These are phyloP conservation scores for Parastagonospora avenae DNA, from an alignment of 2,329 filamentous ascomycete species.

Conservation along the genomic window DNA sequence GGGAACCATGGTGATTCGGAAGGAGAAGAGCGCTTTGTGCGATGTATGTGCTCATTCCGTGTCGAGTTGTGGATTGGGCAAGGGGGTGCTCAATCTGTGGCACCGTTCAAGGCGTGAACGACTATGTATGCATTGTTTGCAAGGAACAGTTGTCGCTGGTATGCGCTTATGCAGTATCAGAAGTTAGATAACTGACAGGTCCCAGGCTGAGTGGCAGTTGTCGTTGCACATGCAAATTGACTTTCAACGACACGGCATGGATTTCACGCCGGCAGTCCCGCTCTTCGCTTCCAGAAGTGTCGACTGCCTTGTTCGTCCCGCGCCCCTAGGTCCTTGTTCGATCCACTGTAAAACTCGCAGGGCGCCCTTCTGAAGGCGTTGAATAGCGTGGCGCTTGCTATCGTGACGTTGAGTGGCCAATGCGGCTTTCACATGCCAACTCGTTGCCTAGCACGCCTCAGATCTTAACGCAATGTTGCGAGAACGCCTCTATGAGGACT, in stretches of 20 bases:
- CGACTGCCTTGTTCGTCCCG: not conserved
- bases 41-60: not conserved
- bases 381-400: slow-evolving; percentile 16
- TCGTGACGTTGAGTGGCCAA: slow-evolving; percentile 21
- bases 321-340: not conserved
- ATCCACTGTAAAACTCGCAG: slow-evolving; percentile 1
- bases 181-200: too few relatives aligned
- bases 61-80: not conserved
- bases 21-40: not conserved
- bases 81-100: not conserved
- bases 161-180: too few relatives aligned
- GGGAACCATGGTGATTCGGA: slow-evolving; percentile 1
- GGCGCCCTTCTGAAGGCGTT: not conserved
- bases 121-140: not conserved
- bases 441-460: slow-evolving; percentile 14
- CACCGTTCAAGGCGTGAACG: not conserved
- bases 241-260: not conserved
- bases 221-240: too few relatives aligned
- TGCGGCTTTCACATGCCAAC: slow-evolving; percentile 34
- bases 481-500: not conserved
- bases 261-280: too few relatives aligned
- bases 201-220: too few relatives aligned
- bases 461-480: slow-evolving; percentile 21
- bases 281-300: not conserved
- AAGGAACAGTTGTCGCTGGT: not conserved